Conservation (phyloP, 768 basidiomycete species). For the Sporobolomyces phaffii region DNA sequence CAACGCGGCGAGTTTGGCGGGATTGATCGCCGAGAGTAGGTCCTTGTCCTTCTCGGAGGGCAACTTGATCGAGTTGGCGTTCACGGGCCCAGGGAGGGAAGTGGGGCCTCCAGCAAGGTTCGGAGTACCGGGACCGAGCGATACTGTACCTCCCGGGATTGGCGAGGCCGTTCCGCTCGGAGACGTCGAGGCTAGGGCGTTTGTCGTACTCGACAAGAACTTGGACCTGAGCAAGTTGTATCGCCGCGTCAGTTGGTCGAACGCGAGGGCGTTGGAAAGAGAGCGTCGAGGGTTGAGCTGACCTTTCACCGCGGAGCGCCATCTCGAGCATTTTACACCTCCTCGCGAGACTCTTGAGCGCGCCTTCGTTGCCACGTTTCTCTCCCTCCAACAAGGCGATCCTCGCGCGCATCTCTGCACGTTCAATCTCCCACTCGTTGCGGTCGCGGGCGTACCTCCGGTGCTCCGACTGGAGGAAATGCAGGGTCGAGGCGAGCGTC, state of each 20-base stretch:
- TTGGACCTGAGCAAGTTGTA: too few species aligned
- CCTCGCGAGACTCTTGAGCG: conserved; percentile 88
- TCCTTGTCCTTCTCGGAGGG: conserved; percentile 50
- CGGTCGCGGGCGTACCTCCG: conserved; percentile 93
- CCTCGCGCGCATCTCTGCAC: conserved; percentile 97
- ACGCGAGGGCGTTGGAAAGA: too few species aligned
- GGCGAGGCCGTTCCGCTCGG: conserved; percentile 28
- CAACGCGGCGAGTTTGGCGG: conserved; percentile 61
- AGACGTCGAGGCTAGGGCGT: conserved; percentile 24
- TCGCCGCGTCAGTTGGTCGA: too few species aligned
- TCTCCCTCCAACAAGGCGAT: conserved; percentile 97
- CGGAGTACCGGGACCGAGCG: conserved; percentile 4
- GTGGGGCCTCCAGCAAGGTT: neutral
- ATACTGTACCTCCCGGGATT: neutral
- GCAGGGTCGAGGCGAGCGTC: conserved; percentile 86
- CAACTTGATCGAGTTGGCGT: neutral
- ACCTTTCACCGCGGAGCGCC: conserved; percentile 94
- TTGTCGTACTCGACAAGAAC: conserved; percentile 35
- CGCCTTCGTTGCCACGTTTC: conserved; percentile 91
- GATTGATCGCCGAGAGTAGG: conserved; percentile 49
- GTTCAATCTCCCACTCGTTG: conserved; percentile 99
- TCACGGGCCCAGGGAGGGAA: too few species aligned
- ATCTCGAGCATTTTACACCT: conserved; percentile 99
- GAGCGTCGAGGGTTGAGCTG: too few species aligned
- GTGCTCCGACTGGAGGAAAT: conserved; percentile 98